These are phyloP conservation scores for Penicillium sp. DNA, from an alignment of 2,329 filamentous ascomycete species.

Conservation along the genomic window DNA sequence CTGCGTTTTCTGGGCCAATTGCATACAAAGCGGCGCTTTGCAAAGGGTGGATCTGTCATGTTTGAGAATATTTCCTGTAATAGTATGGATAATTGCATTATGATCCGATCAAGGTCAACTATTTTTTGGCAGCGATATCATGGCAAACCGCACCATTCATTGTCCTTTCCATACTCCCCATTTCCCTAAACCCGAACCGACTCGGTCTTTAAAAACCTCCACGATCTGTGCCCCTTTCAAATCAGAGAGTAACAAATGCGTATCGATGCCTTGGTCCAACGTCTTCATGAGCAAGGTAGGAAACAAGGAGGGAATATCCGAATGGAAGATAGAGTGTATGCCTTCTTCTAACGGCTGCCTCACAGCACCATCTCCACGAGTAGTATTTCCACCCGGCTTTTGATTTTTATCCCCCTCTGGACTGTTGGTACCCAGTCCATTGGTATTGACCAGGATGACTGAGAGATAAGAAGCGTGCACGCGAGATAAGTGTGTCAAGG, in stretches of 20 bases:
- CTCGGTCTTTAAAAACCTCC: slow-evolving; percentile 43
- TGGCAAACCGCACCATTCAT: background rate
- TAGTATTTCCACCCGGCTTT: background rate
- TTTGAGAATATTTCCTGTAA: slow-evolving; percentile 13
- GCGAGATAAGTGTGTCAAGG: slow-evolving; percentile 35
- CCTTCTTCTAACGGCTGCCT: slow-evolving; percentile 17
- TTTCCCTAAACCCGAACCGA: slow-evolving; percentile 35
- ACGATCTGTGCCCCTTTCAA: slow-evolving; percentile 28
- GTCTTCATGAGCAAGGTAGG: slow-evolving; percentile 36
- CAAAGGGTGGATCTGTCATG: slow-evolving; percentile 7
- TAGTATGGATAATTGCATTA: slow-evolving; percentile 17
- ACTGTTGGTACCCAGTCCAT: slow-evolving; percentile 26
- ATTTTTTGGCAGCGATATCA: background rate
- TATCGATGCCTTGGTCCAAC: slow-evolving; percentile 42
- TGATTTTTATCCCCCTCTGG: background rate
- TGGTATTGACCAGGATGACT: slow-evolving; percentile 40
- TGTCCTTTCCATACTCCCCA: slow-evolving; percentile 35
- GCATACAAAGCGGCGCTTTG: slow-evolving; percentile 27
- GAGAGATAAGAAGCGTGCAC: slow-evolving; percentile 31
- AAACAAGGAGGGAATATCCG: slow-evolving; percentile 19
- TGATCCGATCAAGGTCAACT: slow-evolving; percentile 6
- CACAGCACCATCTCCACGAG: background rate
- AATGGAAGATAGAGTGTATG: slow-evolving; percentile 31
- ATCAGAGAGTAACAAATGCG: slow-evolving; percentile 38
- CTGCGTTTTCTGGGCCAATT: slow-evolving; percentile 4